Evolutionary conservation across 768 basidiomycete genomes (phyloP).

Genomic region (Suillus luteus): DNA sequence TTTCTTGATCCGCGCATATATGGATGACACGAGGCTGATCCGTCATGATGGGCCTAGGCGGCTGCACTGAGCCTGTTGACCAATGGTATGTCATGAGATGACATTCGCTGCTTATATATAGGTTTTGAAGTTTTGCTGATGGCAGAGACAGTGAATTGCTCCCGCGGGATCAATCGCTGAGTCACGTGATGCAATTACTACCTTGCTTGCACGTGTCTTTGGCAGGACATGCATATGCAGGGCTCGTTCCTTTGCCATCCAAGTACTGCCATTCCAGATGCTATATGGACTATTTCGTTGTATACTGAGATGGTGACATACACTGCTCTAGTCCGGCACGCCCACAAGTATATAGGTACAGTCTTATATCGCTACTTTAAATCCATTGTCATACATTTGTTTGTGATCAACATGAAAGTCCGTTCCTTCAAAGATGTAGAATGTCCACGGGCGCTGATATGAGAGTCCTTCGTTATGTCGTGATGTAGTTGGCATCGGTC

Average conservation of each 20-base stretch:
- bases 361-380: neutral
- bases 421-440: neutral
- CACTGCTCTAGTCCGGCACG: neutral
- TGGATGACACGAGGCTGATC: too few relatives aligned
- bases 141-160: neutral
- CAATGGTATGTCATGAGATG: too few relatives aligned
- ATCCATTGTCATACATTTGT: conserved; percentile 1
- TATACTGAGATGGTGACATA: neutral
- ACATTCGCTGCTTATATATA: too few relatives aligned
- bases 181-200: too few relatives aligned
- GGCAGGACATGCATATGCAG: too few relatives aligned
- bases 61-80: too few relatives aligned
- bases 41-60: too few relatives aligned
- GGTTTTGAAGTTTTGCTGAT: too few relatives aligned
- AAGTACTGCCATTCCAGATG: neutral
- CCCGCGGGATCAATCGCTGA: too few relatives aligned
- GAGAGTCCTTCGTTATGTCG: neutral
- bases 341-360: neutral
- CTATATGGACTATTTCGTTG: neutral
- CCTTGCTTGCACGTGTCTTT: too few relatives aligned
- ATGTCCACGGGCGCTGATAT: conserved; percentile 1
- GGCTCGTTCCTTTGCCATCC: too few relatives aligned
- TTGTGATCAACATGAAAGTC: neutral
- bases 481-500: neutral
- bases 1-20: too few relatives aligned